These are phyloP conservation scores for Rugosomyces carneus DNA, from an alignment of 1,284 basidiomycete species.

Conservation along the genomic window DNA sequence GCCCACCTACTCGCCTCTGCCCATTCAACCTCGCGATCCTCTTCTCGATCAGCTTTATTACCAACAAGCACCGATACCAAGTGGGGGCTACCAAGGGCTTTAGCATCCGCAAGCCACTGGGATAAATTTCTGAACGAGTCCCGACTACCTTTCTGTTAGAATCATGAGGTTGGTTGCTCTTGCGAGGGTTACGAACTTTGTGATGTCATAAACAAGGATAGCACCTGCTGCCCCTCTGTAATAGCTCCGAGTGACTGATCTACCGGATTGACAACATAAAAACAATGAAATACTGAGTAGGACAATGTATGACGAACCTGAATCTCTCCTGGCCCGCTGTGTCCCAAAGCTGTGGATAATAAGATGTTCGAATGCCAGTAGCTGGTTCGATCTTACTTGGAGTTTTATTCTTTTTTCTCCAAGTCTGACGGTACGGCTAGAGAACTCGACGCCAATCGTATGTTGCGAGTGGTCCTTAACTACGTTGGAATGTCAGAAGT, in stretches of 20 bases:
- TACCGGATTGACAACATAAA: conserved; percentile 27
- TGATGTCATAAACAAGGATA: conserved; percentile 94
- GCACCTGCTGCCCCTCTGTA: conserved; percentile 95
- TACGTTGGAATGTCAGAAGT: conserved; percentile 29
- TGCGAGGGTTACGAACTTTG: conserved; percentile 53
- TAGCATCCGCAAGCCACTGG: conserved; percentile 88
- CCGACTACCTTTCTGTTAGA: conserved; percentile 41
- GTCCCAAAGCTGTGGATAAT: conserved; percentile 76
- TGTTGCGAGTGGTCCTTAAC: conserved; percentile 97
- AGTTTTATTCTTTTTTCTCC: conserved; percentile 93
- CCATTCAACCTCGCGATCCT: conserved; percentile 93
- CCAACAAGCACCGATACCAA: conserved; percentile 90
- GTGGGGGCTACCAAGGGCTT: conserved; percentile 84
- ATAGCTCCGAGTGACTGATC: conserved; percentile 95
- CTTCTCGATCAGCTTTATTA: conserved; percentile 92
- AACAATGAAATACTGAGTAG: neutral
- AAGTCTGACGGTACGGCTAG: conserved; percentile 81
- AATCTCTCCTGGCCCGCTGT: conserved; percentile 97
- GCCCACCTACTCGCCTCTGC: conserved; percentile 93
- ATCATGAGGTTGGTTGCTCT: conserved; percentile 4
- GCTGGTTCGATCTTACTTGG: conserved; percentile 52
- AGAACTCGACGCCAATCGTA: conserved; percentile 96
- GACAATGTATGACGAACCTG: conserved; percentile 41
- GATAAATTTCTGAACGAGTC: conserved; percentile 77
- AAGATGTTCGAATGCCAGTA: conserved; percentile 12